Evolutionary conservation across 2,329 filamentous ascomycete genomes (phyloP).

Genomic region (Fusarium circinatum): DNA sequence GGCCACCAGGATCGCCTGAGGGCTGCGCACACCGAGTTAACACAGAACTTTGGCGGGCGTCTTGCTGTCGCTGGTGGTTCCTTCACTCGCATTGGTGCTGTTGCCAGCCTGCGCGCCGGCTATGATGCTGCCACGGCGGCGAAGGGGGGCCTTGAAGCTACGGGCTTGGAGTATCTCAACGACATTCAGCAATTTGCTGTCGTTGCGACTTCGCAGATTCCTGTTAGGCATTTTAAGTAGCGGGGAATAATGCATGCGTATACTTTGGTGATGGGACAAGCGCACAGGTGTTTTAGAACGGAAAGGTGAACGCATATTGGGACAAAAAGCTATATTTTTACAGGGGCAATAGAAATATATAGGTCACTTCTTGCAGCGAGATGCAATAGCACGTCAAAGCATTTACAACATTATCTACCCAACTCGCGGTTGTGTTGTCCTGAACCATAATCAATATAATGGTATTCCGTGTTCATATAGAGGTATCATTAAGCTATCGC

Average conservation of each 20-base stretch:
- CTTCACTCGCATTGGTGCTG: slow-evolving; percentile 63
- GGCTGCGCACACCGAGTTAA: slow-evolving; percentile 64
- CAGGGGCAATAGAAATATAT: slow-evolving; percentile 3
- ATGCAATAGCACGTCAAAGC: background rate
- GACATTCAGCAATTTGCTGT: slow-evolving; percentile 38
- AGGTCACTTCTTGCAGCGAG: background rate
- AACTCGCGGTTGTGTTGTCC: background rate
- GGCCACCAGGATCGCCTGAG: slow-evolving; percentile 76
- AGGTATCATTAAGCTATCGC: slow-evolving; percentile 48
- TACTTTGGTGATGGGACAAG: background rate
- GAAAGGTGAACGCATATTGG: background rate
- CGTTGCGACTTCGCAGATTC: slow-evolving; percentile 40
- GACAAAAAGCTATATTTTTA: slow-evolving; percentile 25
- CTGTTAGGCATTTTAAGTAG: slow-evolving; percentile 39
- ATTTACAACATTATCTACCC: background rate
- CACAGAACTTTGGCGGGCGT: slow-evolving; percentile 66
- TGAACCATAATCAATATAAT: slow-evolving; percentile 1
- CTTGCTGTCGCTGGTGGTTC: slow-evolving; percentile 72
- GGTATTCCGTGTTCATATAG: slow-evolving; percentile 39
- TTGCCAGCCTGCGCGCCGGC: slow-evolving; percentile 60
- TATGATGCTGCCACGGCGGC: slow-evolving; percentile 46
- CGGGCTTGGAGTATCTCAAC: slow-evolving; percentile 46
- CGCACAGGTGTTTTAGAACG: background rate
- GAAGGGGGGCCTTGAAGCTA: slow-evolving; percentile 37
- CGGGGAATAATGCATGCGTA: background rate